phyloP scores from a whole-genome alignment of 257 asterid species.

The Solanum clarkiae region DNA sequence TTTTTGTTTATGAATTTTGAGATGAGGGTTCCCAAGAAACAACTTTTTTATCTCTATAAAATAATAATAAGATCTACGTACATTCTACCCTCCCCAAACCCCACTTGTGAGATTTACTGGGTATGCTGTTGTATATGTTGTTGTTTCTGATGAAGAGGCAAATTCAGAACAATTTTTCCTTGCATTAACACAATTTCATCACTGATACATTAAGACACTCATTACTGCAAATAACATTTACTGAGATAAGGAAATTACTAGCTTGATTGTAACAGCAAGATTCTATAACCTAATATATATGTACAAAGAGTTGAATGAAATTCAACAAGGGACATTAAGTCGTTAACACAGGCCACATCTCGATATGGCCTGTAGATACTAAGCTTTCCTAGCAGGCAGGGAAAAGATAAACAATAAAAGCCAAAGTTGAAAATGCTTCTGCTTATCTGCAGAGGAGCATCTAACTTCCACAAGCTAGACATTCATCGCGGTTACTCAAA shows the following conservation, averaged over 20 bases:
- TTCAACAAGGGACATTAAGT: background rate
- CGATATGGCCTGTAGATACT: background rate
- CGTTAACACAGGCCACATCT: background rate
- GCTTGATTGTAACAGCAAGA: background rate
- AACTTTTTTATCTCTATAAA: too few species aligned
- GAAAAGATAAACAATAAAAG: background rate
- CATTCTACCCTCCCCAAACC: too few species aligned
- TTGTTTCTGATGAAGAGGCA: background rate
- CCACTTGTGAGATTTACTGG: too few species aligned
- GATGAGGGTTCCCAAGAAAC: too few species aligned
- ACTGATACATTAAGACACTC: background rate
- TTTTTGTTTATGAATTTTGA: too few species aligned
- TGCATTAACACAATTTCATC: background rate
- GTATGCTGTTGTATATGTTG: too few species aligned
- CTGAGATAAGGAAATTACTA: background rate
- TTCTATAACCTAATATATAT: background rate
- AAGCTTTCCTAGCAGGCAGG: background rate
- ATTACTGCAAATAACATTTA: background rate
- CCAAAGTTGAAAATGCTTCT: background rate
- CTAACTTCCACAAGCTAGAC: constrained; percentile 86
- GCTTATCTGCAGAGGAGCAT: background rate
- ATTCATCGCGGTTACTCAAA: constrained; percentile 67
- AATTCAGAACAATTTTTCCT: background rate
- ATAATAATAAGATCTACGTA: too few species aligned
- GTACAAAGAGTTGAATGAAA: background rate